These are phyloP conservation scores for Larix kaempferi DNA, from an alignment of 75 land plant species.

Conservation along the genomic window DNA sequence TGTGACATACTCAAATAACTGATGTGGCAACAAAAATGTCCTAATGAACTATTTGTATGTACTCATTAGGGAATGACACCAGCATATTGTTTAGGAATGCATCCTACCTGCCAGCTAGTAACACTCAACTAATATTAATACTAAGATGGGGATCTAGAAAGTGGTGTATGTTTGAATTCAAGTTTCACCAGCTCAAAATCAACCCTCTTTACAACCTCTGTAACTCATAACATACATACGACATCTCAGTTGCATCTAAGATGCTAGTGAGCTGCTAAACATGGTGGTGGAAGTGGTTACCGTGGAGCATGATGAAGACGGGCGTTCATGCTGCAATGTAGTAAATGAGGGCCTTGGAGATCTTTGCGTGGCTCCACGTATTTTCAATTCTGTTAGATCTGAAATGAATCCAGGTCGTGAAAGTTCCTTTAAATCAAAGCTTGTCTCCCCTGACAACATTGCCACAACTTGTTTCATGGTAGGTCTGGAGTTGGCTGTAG, in stretches of 20 bases:
- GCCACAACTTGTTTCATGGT: conserved; percentile 52
- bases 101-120: not conserved
- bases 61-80: not conserved
- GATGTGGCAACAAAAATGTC: too few relatives aligned
- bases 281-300: too few relatives aligned
- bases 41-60: too few relatives aligned
- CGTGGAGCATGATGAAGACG: not conserved
- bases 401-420: conserved; percentile 57
- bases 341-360: not conserved
- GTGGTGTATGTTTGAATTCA: not conserved
- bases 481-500: conserved; percentile 45
- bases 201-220: not conserved
- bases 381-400: conserved; percentile 10
- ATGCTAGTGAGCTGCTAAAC: not conserved
- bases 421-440: conserved; percentile 43
- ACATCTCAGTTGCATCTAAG: not conserved
- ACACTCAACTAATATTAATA: not conserved
- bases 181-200: not conserved
- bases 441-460: conserved; percentile 43
- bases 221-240: not conserved
- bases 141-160: too few relatives aligned
- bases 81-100: not conserved
- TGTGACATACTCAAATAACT: too few relatives aligned
- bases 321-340: not conserved
- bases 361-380: not conserved